Conservation (phyloP, 2,329 filamentous ascomycete species). For the Escovopsis sp. region DNA sequence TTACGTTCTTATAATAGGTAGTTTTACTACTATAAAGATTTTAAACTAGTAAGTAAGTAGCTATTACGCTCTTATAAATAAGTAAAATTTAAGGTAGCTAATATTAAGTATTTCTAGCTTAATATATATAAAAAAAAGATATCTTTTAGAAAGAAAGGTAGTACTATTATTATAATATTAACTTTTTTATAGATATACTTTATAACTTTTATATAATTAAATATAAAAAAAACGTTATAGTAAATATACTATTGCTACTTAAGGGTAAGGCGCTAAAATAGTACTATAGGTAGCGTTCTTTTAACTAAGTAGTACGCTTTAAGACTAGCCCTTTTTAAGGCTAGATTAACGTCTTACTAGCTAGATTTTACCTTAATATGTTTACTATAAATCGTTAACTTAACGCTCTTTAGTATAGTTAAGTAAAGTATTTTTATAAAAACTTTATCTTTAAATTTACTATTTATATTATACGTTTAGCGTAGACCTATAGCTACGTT, state of each 20-base stretch:
- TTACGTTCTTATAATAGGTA: too few relatives aligned
- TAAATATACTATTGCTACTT: conserved; percentile 1
- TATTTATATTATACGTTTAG: too few relatives aligned
- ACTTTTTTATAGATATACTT: too few relatives aligned
- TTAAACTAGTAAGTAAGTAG: not conserved
- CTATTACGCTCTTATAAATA: conserved; percentile 2
- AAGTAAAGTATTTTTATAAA: not conserved
- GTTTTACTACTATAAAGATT: not conserved
- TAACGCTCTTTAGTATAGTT: too few relatives aligned
- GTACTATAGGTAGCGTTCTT: not conserved
- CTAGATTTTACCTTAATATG: too few relatives aligned
- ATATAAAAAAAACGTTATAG: not conserved
- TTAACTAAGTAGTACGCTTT: too few relatives aligned
- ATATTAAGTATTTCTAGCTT: not conserved
- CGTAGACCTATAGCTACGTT: too few relatives aligned
- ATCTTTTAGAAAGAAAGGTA: not conserved
- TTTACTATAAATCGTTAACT: too few relatives aligned
- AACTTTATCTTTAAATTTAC: too few relatives aligned
- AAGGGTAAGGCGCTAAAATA: conserved; percentile 1
- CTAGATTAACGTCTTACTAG: not conserved
- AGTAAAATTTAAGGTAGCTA: not conserved
- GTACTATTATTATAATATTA: not conserved
- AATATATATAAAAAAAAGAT: not conserved
- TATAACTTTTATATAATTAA: not conserved
- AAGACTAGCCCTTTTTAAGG: too few relatives aligned